Evolutionary conservation across 257 asterid genomes (phyloP).

Genomic region (Nicotiana sylvestris): DNA sequence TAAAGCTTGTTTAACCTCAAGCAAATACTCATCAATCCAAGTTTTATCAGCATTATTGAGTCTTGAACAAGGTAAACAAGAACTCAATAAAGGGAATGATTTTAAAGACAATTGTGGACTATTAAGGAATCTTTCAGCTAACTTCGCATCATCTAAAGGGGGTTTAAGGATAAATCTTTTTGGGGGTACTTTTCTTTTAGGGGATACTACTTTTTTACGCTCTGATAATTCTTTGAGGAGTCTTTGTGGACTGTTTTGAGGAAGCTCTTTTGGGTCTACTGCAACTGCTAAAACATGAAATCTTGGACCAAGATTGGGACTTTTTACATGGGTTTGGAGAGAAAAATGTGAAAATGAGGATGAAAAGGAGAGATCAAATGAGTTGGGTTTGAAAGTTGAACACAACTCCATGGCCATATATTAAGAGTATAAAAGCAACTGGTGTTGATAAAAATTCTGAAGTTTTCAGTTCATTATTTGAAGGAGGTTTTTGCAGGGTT

Average conservation of each 20-base stretch:
- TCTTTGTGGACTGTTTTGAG: constrained; percentile 87
- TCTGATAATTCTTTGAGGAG: constrained; percentile 82
- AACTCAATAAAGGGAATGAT: constrained; percentile 80
- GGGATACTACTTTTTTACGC: constrained; percentile 69
- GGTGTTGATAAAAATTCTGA: neutral
- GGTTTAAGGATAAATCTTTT: constrained; percentile 80
- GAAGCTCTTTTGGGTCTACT: constrained; percentile 74
- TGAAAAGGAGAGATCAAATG: constrained; percentile 63
- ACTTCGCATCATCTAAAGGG: constrained; percentile 67
- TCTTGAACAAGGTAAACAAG: constrained; percentile 75
- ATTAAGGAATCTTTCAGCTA: constrained; percentile 82
- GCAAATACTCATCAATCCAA: constrained; percentile 88
- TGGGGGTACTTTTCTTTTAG: constrained; percentile 67
- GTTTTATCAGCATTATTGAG: constrained; percentile 76
- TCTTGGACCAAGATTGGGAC: constrained; percentile 21
- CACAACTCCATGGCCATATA: constrained; percentile 53
- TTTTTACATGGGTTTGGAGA: constrained; percentile 53
- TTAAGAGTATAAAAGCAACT: neutral
- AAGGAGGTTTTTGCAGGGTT: constrained; percentile 53
- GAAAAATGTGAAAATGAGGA: constrained; percentile 61
- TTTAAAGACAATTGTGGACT: constrained; percentile 90
- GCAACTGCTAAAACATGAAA: constrained; percentile 53
- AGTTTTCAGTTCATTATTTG: constrained; percentile 6
- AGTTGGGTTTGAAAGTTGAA: constrained; percentile 51
- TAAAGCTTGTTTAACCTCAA: constrained; percentile 86